Conservation (phyloP, 208 protist genomes). For the Wallacemonas sp. region DNA sequence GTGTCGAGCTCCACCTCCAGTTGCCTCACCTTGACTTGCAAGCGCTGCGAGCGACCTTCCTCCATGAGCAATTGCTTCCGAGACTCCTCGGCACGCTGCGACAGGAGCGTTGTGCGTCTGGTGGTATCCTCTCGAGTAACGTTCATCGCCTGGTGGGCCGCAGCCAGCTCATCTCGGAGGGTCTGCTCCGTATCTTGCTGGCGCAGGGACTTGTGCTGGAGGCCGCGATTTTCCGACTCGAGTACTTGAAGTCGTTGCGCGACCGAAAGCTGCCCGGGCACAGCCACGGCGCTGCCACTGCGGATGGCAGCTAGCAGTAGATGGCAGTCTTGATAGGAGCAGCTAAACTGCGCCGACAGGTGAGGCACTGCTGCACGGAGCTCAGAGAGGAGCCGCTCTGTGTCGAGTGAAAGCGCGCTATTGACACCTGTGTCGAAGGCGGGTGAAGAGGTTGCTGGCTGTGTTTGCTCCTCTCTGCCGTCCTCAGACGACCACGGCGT, state of each 20-base stretch:
- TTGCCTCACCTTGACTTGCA: conserved; percentile 63
- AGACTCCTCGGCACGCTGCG: conserved; percentile 71
- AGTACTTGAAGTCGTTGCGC: conserved; percentile 45
- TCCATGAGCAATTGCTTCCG: conserved; percentile 80
- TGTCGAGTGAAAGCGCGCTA: background rate
- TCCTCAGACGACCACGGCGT: background rate
- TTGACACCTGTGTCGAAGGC: no score
- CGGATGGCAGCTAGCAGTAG: conserved; percentile 70
- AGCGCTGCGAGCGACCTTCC: conserved; percentile 69
- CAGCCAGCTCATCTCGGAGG: conserved; percentile 50
- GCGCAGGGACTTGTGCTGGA: conserved; percentile 45
- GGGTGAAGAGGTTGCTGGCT: background rate
- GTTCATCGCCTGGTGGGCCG: conserved; percentile 45
- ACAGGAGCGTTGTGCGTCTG: conserved; percentile 47
- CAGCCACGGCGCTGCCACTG: conserved; percentile 28
- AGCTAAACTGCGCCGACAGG: conserved; percentile 71
- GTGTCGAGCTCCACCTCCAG: conserved; percentile 71
- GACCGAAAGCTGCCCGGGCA: conserved; percentile 32
- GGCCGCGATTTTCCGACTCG: conserved; percentile 51
- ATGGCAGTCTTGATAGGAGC: conserved; percentile 56
- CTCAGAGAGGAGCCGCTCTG: conserved; percentile 35
- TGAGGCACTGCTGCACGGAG: conserved; percentile 68
- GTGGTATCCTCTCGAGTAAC: conserved; percentile 47
- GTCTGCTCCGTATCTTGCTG: conserved; percentile 46
- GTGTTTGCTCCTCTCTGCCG: background rate